Base-by-base conservation (phyloP, 345 rosid genomes). In the Citrus glauca region DNA sequence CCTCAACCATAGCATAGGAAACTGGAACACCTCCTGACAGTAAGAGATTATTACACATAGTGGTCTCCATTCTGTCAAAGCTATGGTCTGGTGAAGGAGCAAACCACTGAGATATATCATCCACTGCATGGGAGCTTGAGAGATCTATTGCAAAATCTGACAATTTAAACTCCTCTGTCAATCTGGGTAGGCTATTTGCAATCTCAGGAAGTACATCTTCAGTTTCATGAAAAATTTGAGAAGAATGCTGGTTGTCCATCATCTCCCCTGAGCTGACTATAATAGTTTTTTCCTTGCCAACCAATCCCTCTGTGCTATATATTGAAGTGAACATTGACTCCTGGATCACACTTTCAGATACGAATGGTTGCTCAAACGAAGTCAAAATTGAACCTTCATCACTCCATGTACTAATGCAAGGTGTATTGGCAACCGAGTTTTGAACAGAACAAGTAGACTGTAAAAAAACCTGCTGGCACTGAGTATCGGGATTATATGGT, bases 71-170 rank as follows among this genome's bases (percentile, higher is more conserved):
- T 76, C 40, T 84, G 76, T 53, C 71, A 17, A 78, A 60, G 86
- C 78, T 61, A 5, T 76, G 75, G 77, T 78, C 83, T 55, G 85
- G 87, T 45, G 91, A 82, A 69, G 86, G 86, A 69, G 78, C 75
- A 71, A 90, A 88, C 84, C 87, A 86, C 82, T 85, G 85, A 73
- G 85, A 86, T 16, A 88, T 85, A 84, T 88, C 88, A 59, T 90
- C 93, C 56, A 80, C 38, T 69, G 79, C 63, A 81, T 74, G 80
- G 68, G 86, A 86, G 80, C 80, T 83, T 69, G 91, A 88, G 72
- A 87, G 69, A 72, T 88, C 88, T 27, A 84, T 59, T 3, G 80
- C 53, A 66, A 82, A 84, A 79, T 84, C 88, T 78, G 80, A 82
- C 17, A 79, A 62, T 75, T 83, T 82, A 72, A 85, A 81, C 59